A percentile compares a stretch with the other conserved stretches of the same genome.
These are phyloP conservation scores for Porcisia deanei DNA, from an alignment of 208 protist genomes.

Conservation along the genomic window DNA sequence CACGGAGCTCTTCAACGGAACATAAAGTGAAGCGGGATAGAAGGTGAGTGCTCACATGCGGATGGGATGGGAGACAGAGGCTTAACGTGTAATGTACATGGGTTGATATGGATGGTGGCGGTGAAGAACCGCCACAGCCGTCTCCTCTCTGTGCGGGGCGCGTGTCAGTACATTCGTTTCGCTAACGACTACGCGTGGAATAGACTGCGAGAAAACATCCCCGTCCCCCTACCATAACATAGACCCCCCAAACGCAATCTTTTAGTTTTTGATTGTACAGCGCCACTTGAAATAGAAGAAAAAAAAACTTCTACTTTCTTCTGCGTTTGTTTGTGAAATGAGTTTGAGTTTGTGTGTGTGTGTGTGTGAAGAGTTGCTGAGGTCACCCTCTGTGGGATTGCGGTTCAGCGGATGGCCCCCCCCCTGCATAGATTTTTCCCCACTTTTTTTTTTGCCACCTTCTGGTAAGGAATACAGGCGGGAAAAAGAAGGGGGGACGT, in stretches of 20 bases:
- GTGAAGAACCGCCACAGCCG: no score
- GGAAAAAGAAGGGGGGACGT: neutral
- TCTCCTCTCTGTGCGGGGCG: no score
- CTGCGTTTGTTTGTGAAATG: neutral
- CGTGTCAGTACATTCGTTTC: no score
- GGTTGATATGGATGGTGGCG: no score
- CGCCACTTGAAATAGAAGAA: neutral
- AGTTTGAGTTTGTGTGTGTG: neutral
- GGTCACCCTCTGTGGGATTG: neutral
- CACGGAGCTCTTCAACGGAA: neutral
- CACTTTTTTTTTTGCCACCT: neutral
- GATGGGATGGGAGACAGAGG: neutral
- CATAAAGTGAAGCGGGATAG: neutral
- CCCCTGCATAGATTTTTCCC: no score
- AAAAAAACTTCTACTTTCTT: neutral
- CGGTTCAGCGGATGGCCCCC: neutral
- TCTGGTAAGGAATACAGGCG: neutral
- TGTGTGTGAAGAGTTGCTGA: constrained; percentile 1
- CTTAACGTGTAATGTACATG: no score
- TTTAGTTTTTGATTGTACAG: no score
- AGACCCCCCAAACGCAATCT: no score
- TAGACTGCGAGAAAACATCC: no score
- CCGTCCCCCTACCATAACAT: no score
- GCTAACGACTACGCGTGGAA: no score
- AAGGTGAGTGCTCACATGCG: neutral